Conservation (phyloP, 164 flowering plant species). For the Magnolia kwangsiensis region DNA sequence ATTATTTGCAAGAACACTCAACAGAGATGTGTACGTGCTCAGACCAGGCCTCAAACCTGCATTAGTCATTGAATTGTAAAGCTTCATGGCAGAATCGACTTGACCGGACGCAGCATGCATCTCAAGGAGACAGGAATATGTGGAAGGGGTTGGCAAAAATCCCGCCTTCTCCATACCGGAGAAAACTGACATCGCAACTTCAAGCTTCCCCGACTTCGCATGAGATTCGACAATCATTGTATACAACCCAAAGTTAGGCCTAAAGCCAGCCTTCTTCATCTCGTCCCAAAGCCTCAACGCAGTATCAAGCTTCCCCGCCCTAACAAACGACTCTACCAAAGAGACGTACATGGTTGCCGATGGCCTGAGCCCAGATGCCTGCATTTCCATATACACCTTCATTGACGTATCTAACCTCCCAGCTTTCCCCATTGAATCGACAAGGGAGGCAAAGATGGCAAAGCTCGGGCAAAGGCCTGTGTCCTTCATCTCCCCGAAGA, state of each 20-base stretch:
- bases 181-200: slow-evolving; percentile 76
- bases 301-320: slow-evolving; percentile 89
- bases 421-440: slow-evolving; percentile 97
- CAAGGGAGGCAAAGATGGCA: slow-evolving; percentile 58
- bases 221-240: slow-evolving; percentile 87
- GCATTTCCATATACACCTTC: slow-evolving; percentile 89
- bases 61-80: slow-evolving; percentile 90
- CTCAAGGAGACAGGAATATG: slow-evolving; percentile 86
- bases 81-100: slow-evolving; percentile 89
- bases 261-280: slow-evolving; percentile 81
- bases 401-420: slow-evolving; percentile 88
- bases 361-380: slow-evolving; percentile 67
- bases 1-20: slow-evolving; percentile 80
- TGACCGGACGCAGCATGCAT: slow-evolving; percentile 89
- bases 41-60: slow-evolving; percentile 86
- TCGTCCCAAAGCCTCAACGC: slow-evolving; percentile 90
- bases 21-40: slow-evolving; percentile 75
- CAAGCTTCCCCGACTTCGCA: slow-evolving; percentile 97
- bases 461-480: slow-evolving; percentile 54
- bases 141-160: slow-evolving; percentile 85
- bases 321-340: slow-evolving; percentile 79
- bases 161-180: slow-evolving; percentile 96
- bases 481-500: slow-evolving; percentile 83
- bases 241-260: slow-evolving; percentile 90
- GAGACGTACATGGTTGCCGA: slow-evolving; percentile 77